Evolutionary conservation across 352 stramenopile species (phyloP), one percentile per base, ranked within the genome.

Genomic region (Albugo candida): DNA sequence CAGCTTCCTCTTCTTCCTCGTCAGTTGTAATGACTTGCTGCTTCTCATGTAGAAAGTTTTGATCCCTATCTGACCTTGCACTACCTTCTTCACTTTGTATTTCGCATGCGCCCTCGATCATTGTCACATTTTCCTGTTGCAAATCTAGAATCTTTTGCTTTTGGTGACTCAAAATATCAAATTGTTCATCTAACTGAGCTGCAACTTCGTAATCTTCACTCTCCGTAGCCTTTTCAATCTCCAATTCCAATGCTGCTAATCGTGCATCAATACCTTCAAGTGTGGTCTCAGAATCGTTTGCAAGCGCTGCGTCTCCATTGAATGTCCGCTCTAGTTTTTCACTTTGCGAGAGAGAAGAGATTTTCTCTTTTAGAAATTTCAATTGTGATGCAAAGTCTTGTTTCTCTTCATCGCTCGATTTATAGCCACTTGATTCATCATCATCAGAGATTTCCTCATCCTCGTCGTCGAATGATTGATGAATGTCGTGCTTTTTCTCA

Each of bases 131-230:
- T 8, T 31, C 24, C 24, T 31, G 24, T 8, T 31, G 24, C 21
- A 49, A 39, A 49, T 14, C 39, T 19, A 20, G 19, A 39, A 18
- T 12, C 45, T 31, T 21, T 19, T 21, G 17, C 8, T 43, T 21
- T 21, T 19, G 17, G 1, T 8, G 42, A 47, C 8, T 24, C 16
- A 43, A 43, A 8, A 43, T 24, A 47, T 86, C 70, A 12, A 89
- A 61, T 48, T 81, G 72, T 21, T 85, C 71, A 43, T 89, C 77
- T 41, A 89, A 51, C 27, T 60, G 77, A 12, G 73, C 77, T 36
- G 77, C 77, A 38, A 81, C 52, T 39, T 89, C 77, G 47, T 89
- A 86, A 1, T 89, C 64, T 51, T 89, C 77, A 21, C 81, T 78
- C 41, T 83, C 74, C 0, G 77, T 89, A 2, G 77, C 77, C 20